These are phyloP conservation scores for Neurospora sp. DNA, from an alignment of 2,329 filamentous ascomycete genomes.

Conservation along the genomic window DNA sequence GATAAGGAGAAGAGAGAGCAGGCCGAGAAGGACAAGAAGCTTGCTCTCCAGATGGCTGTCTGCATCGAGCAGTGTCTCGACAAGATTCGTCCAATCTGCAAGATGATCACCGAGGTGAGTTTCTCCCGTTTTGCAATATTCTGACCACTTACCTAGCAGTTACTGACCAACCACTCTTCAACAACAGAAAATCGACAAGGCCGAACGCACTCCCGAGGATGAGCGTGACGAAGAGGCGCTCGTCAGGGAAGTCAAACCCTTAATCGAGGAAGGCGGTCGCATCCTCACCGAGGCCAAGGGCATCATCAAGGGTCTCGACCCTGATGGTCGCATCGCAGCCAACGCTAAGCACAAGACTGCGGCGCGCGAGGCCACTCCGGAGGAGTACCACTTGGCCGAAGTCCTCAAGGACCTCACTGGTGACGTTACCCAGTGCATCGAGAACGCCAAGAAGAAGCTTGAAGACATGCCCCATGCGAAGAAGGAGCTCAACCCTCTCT, in stretches of 20 bases:
- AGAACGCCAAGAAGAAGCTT: constrained; percentile 82
- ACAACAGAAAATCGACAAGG: constrained; percentile 60
- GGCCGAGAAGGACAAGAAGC: constrained; percentile 58
- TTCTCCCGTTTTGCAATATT: neutral
- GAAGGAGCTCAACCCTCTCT: constrained; percentile 88
- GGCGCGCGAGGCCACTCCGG: constrained; percentile 64
- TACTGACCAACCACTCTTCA: constrained; percentile 2
- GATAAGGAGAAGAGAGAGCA: constrained; percentile 45
- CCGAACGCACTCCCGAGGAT: constrained; percentile 71
- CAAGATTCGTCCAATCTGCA: constrained; percentile 74
- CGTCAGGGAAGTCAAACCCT: constrained; percentile 74
- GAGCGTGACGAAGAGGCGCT: constrained; percentile 86
- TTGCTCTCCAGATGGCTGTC: constrained; percentile 64
- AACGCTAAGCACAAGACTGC: constrained; percentile 76
- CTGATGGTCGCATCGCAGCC: constrained; percentile 74
- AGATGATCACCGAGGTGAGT: constrained; percentile 69
- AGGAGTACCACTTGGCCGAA: constrained; percentile 79
- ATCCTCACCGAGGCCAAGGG: constrained; percentile 83
- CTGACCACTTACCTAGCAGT: neutral
- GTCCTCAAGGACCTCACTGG: constrained; percentile 77
- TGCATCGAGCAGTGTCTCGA: constrained; percentile 73
- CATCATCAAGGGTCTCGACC: constrained; percentile 76
- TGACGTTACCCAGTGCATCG: constrained; percentile 71
- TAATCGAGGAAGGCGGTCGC: constrained; percentile 76
- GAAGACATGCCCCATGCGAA: constrained; percentile 88